These are phyloP conservation scores for Lecanicillium sp. DNA, from an alignment of 2,329 filamentous ascomycete genomes.

Conservation along the genomic window DNA sequence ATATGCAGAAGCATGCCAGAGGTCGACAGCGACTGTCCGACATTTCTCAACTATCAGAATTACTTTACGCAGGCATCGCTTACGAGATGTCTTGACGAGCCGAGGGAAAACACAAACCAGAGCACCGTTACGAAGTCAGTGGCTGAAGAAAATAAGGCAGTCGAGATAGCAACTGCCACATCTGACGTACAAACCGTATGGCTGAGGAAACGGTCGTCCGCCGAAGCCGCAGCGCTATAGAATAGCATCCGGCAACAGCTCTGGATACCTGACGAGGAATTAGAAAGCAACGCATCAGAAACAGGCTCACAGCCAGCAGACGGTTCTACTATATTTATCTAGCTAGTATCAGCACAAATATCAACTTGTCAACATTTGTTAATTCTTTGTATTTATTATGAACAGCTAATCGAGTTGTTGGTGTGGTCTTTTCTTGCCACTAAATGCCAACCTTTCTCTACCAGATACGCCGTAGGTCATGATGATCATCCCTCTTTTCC, in stretches of 20 bases:
- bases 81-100: constrained; percentile 25
- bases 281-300: constrained; percentile 16
- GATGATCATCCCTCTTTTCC: constrained; percentile 9
- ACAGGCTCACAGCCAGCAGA: neutral
- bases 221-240: constrained; percentile 29
- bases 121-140: neutral
- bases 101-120: too few species aligned
- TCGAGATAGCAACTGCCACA: too few species aligned
- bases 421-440: neutral
- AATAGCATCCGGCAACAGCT: constrained; percentile 24
- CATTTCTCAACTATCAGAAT: constrained; percentile 26
- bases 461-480: constrained; percentile 4
- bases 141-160: neutral
- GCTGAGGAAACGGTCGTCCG: neutral
- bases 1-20: too few species aligned
- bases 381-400: constrained; percentile 5
- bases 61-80: constrained; percentile 28
- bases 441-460: neutral
- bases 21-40: constrained; percentile 28
- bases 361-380: neutral
- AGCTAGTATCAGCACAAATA: neutral
- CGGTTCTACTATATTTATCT: neutral
- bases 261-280: constrained; percentile 26
- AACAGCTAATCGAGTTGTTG: constrained; percentile 6
- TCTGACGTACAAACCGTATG: neutral